These are phyloP conservation scores for Aspergillus vadensis DNA, from an alignment of 2,329 filamentous ascomycete genomes.

Conservation along the genomic window DNA sequence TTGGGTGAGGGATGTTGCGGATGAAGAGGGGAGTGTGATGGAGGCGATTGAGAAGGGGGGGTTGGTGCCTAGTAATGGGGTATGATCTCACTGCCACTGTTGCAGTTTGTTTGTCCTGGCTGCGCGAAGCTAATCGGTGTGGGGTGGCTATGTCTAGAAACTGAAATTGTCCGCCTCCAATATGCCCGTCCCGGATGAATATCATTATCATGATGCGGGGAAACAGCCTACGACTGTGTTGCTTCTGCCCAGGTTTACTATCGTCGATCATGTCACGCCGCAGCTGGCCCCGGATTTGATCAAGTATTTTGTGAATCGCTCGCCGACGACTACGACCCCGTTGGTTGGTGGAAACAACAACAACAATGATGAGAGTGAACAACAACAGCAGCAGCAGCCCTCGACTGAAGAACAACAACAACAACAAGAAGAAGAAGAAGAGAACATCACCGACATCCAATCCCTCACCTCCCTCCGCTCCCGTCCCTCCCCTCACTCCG, in stretches of 20 bases:
- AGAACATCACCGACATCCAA: constrained; percentile 22
- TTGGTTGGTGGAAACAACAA: constrained; percentile 48
- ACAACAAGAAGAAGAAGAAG: too few relatives aligned
- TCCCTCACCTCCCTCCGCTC: constrained; percentile 52
- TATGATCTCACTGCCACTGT: constrained; percentile 26
- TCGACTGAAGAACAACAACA: constrained; percentile 7
- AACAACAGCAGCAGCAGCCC: constrained; percentile 17
- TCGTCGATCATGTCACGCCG: constrained; percentile 82
- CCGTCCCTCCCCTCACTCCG: constrained; percentile 75
- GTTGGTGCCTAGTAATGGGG: constrained; percentile 45
- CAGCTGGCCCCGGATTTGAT: constrained; percentile 72
- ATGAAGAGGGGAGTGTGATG: constrained; percentile 87
- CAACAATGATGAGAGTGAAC: constrained; percentile 39
- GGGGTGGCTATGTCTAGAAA: constrained; percentile 52
- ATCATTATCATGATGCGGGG: constrained; percentile 59
- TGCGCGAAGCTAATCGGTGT: constrained; percentile 9
- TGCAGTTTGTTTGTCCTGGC: neutral
- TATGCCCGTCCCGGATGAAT: constrained; percentile 73
- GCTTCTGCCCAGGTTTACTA: constrained; percentile 79
- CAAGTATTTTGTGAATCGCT: constrained; percentile 66
- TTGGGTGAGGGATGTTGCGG: constrained; percentile 85
- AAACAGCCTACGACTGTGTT: constrained; percentile 73
- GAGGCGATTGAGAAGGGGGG: constrained; percentile 63
- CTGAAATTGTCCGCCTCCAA: constrained; percentile 92
- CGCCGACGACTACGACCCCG: constrained; percentile 72